Conservation (phyloP, 2,329 filamentous ascomycete species). For the Zymoseptoria ardabiliae region DNA sequence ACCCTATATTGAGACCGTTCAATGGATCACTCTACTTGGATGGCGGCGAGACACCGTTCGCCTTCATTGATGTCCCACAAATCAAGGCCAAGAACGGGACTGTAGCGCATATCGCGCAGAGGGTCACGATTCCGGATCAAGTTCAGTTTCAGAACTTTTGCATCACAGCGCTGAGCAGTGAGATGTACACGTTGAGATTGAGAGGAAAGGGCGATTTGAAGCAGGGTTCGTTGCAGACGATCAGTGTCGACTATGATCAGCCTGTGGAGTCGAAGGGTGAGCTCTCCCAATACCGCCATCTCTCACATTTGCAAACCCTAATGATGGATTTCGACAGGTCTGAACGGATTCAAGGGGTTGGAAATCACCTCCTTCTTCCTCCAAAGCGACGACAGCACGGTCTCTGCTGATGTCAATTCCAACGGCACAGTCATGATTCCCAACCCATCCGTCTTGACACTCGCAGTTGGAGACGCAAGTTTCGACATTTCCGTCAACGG, state of each 20-base stretch:
- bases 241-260: slow-evolving; percentile 49
- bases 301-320: slow-evolving; percentile 1
- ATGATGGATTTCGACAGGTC: slow-evolving; percentile 33
- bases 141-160: slow-evolving; percentile 45
- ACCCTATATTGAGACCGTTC: slow-evolving; percentile 50
- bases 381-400: slow-evolving; percentile 18
- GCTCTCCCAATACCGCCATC: slow-evolving; percentile 2
- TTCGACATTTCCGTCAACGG: slow-evolving; percentile 53
- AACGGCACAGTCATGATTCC: slow-evolving; percentile 52
- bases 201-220: slow-evolving; percentile 47
- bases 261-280: slow-evolving; percentile 51
- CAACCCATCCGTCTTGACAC: slow-evolving; percentile 56
- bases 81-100: slow-evolving; percentile 39
- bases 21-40: slow-evolving; percentile 44
- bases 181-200: slow-evolving; percentile 45
- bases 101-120: slow-evolving; percentile 37
- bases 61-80: slow-evolving; percentile 40
- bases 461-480: slow-evolving; percentile 60
- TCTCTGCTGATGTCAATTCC: slow-evolving; percentile 52
- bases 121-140: slow-evolving; percentile 36
- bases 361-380: slow-evolving; percentile 43
- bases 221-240: slow-evolving; percentile 43
- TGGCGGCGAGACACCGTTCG: slow-evolving; percentile 33
- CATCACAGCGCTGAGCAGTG: slow-evolving; percentile 41
- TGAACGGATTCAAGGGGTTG: slow-evolving; percentile 53